A percentile compares a stretch with the other conserved stretches of the same genome.
Conservation (phyloP, 371 early-diverging fungal genomes). For the Mucor plumbeus region DNA sequence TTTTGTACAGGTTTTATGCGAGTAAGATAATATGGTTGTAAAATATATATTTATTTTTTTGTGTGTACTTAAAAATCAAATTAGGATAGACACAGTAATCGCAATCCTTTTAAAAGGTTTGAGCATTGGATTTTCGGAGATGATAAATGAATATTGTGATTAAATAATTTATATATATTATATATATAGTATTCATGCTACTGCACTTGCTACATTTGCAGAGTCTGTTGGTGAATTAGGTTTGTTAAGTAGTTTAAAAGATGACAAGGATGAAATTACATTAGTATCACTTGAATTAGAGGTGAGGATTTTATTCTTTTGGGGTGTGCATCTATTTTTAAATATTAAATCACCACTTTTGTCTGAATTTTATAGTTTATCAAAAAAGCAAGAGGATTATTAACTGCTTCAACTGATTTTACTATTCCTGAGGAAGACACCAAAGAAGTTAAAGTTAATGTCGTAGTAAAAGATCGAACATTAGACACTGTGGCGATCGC, state of each 20-base stretch:
- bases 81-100: conserved; percentile 36
- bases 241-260: conserved; percentile 39
- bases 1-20: conserved; percentile 58
- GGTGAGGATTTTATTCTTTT: conserved; percentile 22
- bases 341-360: not conserved
- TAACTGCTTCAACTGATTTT: conserved; percentile 54
- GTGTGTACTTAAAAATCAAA: not conserved
- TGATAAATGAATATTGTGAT: not conserved
- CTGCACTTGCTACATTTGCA: conserved; percentile 65
- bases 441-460: conserved; percentile 36
- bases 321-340: not conserved
- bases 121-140: not conserved
- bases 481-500: conserved; percentile 54
- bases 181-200: conserved; percentile 57
- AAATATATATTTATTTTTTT: not conserved
- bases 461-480: conserved; percentile 52
- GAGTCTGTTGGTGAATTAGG: conserved; percentile 63
- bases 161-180: conserved; percentile 29
- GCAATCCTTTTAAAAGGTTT: conserved; percentile 39
- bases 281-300: conserved; percentile 52
- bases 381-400: conserved; percentile 53
- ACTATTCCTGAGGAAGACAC: conserved; percentile 27
- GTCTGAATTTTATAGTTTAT: conserved; percentile 35
- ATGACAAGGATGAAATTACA: conserved; percentile 50
- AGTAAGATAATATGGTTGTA: conserved; percentile 31